Conservation (phyloP, 169 alveolate genomes). For the Plasmodium vivax region DNA sequence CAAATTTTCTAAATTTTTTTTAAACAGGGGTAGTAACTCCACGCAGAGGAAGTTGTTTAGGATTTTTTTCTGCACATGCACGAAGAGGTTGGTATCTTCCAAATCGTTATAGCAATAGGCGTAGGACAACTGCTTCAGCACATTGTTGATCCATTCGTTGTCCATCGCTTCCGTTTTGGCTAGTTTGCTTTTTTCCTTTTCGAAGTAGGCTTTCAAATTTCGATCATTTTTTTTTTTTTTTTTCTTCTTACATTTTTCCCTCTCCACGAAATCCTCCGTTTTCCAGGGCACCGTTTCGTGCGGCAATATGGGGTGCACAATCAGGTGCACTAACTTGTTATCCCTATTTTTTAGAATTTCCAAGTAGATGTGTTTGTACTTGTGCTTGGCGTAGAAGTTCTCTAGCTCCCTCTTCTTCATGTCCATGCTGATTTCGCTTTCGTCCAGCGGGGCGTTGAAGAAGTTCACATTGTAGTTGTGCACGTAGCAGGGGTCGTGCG, state of each 20-base stretch:
- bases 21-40: slow-evolving; percentile 75
- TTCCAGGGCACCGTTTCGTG: slow-evolving; percentile 78
- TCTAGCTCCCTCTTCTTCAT: slow-evolving; percentile 34
- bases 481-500: slow-evolving; percentile 65
- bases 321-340: slow-evolving; percentile 74
- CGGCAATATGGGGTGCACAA: slow-evolving; percentile 81
- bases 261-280: slow-evolving; percentile 76
- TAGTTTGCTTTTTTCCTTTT: slow-evolving; percentile 74
- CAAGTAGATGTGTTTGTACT: slow-evolving; percentile 76
- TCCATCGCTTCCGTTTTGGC: slow-evolving; percentile 77
- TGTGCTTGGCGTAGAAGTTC: slow-evolving; percentile 33
- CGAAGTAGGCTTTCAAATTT: slow-evolving; percentile 69
- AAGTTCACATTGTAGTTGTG: slow-evolving; percentile 37
- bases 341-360: slow-evolving; percentile 79
- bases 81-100: slow-evolving; percentile 60
- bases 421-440: slow-evolving; percentile 22
- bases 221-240: slow-evolving; percentile 68
- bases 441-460: slow-evolving; percentile 50
- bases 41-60: slow-evolving; percentile 70
- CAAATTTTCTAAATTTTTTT: slow-evolving; percentile 64
- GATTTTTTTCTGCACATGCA: slow-evolving; percentile 75
- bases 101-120: slow-evolving; percentile 69
- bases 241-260: slow-evolving; percentile 79
- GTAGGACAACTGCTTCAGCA: slow-evolving; percentile 76
- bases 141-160: slow-evolving; percentile 77